Evolutionary conservation across 257 asterid species (phyloP).

Genomic region (Lantana camara): DNA sequence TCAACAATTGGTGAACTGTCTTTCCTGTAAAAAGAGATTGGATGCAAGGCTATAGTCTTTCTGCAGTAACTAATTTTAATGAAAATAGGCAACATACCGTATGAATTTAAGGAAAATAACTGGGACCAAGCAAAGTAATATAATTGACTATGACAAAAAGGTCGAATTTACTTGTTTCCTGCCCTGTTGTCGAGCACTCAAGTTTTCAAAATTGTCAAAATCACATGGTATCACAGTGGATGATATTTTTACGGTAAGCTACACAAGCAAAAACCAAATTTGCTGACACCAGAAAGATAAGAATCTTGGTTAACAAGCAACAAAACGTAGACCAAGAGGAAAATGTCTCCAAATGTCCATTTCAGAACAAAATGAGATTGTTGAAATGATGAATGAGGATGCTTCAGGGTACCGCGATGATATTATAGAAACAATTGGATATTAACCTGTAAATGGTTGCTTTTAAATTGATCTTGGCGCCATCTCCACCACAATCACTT

Average conservation of each 20-base stretch:
- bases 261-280: neutral
- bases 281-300: neutral
- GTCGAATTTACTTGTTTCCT: neutral
- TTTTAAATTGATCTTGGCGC: conserved; percentile 80
- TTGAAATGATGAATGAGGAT: too few species aligned
- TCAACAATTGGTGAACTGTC: conserved; percentile 65
- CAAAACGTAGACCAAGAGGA: neutral
- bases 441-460: conserved; percentile 82
- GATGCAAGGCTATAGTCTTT: neutral
- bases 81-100: neutral
- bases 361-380: too few species aligned
- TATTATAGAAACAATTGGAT: conserved; percentile 1
- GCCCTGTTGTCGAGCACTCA: neutral
- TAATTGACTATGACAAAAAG: neutral
- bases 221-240: neutral
- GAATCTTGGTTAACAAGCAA: neutral
- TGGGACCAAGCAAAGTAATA: neutral
- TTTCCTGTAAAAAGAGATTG: conserved; percentile 54
- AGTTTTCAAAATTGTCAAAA: neutral
- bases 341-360: neutral
- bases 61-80: neutral
- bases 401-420: conserved; percentile 13
- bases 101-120: conserved; percentile 2
- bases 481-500: conserved; percentile 51
- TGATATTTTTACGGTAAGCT: neutral